phyloP scores from a whole-genome alignment of 2,329 filamentous ascomycete genomes.

The Aspergillus sp. region DNA sequence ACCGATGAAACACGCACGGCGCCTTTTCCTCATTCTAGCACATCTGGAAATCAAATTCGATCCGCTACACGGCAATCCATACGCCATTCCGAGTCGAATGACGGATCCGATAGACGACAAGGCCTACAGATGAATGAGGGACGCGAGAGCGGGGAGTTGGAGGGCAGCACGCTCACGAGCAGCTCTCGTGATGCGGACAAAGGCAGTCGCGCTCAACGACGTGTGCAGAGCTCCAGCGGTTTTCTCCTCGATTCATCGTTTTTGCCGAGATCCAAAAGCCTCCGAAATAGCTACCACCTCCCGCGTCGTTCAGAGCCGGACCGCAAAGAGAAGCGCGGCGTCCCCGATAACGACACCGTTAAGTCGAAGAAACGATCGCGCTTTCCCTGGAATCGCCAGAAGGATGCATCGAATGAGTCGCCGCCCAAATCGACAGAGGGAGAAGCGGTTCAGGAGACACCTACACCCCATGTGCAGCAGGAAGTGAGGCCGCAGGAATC shows the following conservation, averaged over 20 bases:
- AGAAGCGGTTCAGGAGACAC: constrained; percentile 9
- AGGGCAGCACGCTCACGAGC: constrained; percentile 38
- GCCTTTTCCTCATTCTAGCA: constrained; percentile 15
- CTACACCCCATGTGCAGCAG: constrained; percentile 11
- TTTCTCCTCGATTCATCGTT: constrained; percentile 48
- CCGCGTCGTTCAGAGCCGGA: constrained; percentile 28
- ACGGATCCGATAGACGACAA: constrained; percentile 16
- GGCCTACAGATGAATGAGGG: constrained; percentile 28
- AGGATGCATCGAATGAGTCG: constrained; percentile 32
- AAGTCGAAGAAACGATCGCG: constrained; percentile 38
- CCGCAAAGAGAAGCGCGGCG: constrained; percentile 42
- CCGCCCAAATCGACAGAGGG: constrained; percentile 14
- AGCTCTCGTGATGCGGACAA: constrained; percentile 36
- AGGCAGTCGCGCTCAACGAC: constrained; percentile 24
- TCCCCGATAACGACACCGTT: constrained; percentile 27
- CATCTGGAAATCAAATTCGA: constrained; percentile 10
- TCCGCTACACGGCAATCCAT: background rate
- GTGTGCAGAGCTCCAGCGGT: constrained; percentile 37
- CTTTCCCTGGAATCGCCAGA: constrained; percentile 35
- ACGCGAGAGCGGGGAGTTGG: constrained; percentile 32
- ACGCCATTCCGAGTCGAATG: constrained; percentile 15
- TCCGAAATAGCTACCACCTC: constrained; percentile 25
- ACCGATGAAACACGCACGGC: constrained; percentile 14
- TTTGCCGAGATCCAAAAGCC: constrained; percentile 27
- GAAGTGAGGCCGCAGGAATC: constrained; percentile 15